These are phyloP conservation scores for Nigrospora osmanthi DNA, from an alignment of 2,329 filamentous ascomycete genomes.

Conservation along the genomic window DNA sequence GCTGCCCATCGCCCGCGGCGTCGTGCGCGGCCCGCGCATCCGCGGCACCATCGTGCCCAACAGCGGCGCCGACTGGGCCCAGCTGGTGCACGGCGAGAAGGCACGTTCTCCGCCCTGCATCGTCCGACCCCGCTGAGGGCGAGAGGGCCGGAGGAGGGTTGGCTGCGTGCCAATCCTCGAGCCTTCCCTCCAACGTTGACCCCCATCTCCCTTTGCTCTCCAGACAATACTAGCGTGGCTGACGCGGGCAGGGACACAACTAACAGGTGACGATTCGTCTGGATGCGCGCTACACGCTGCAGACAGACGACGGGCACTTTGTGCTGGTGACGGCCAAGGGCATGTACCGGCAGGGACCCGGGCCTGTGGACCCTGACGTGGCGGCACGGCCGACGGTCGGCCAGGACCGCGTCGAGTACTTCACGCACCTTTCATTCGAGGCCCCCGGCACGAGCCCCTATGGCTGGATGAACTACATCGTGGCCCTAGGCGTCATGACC, in stretches of 20 bases:
- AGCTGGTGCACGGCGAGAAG: slow-evolving; percentile 7
- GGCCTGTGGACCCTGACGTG: background rate
- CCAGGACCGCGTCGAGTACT: slow-evolving; percentile 14
- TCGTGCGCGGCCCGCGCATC: slow-evolving; percentile 9
- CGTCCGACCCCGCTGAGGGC: no score
- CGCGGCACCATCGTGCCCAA: slow-evolving; percentile 11
- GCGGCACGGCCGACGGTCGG: slow-evolving; percentile 1
- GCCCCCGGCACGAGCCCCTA: slow-evolving; percentile 10
- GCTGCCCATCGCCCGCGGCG: slow-evolving; percentile 11
- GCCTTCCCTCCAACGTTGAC: no score
- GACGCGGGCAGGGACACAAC: no score
- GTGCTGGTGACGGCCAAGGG: slow-evolving; percentile 12
- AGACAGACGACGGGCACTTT: slow-evolving; percentile 10
- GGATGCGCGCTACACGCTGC: slow-evolving; percentile 11
- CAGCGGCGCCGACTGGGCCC: slow-evolving; percentile 13
- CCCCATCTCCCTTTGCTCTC: no score
- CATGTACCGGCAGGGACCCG: background rate
- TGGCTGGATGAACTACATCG: slow-evolving; percentile 11
- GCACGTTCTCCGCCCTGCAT: background rate
- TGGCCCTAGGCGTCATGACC: slow-evolving; percentile 11
- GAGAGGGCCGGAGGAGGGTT: no score
- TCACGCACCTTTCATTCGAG: slow-evolving; percentile 13
- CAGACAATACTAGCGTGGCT: no score
- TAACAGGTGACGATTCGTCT: slow-evolving; percentile 6
- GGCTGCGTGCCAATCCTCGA: no score